Base-by-base conservation (phyloP, 805 yeast species). In the Danielozyma ontarioensis region DNA sequence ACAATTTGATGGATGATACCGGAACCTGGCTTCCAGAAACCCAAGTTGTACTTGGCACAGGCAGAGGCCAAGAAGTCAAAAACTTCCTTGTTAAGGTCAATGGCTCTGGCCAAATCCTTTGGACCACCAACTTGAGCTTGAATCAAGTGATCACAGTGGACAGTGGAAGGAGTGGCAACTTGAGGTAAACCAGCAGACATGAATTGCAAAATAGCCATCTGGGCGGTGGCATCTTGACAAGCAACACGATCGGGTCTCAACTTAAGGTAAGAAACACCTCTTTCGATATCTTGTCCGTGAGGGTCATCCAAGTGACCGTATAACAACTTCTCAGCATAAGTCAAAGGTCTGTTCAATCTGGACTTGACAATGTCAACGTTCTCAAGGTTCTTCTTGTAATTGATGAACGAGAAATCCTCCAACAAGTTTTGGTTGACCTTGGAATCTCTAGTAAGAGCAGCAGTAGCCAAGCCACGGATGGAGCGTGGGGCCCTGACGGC, bases 21-120 rank as follows among this genome's bases (percentile, higher is more conserved):
- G 27, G 96, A 88, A 56, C 97, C 97, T 52, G 97, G 96, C 59
- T 89, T 89, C 97, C 97, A 89, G 79, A 89, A 89, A 64, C 95
- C 96, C 63, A 89, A 83, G 72, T 90, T 88, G 72, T 89, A 89
- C 72, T 88, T 89, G 52, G 90, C 88, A 54, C 95, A 87, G 45
- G 96, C 89, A 37, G 88, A 68, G 46, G 84, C 76, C 62, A 89
- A 74, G 70, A 89, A 90, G 65, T 89, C 95, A 65, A 78, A 89
- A 45, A 89, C 97, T 70, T 89, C 97, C 67, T 83, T 83, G 77
- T 89, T 89, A 52, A 86, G 73, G 53, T 83, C 83, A 45, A 86
- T 80, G 48, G 96, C 94, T 57, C 88, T 79, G 36, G 77, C 76
- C 59, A 90, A 75, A 69, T 89, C 97, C 61, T 75, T 70, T 33